Evolutionary conservation across 371 early-diverging fungal genomes (phyloP).

Genomic region (Mortierella sp.): DNA sequence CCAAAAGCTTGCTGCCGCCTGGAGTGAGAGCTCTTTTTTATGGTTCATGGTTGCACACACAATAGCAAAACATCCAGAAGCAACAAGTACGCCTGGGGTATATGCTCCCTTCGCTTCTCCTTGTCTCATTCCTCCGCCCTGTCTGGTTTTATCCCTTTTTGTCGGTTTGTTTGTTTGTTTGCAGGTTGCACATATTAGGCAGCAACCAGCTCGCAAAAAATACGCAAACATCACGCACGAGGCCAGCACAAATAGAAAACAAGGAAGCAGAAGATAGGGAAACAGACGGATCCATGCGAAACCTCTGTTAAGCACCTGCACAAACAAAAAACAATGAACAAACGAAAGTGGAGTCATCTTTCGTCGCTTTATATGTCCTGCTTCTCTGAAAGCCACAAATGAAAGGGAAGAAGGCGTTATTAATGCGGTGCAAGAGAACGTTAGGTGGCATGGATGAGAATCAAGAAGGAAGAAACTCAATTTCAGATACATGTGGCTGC

Average conservation of each 20-base stretch:
- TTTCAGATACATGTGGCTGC: neutral
- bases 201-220: neutral
- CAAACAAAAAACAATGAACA: conserved; percentile 4
- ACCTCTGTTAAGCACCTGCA: neutral
- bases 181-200: neutral
- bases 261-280: conserved; percentile 11
- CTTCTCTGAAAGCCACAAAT: neutral
- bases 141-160: neutral
- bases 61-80: neutral
- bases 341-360: neutral
- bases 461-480: neutral
- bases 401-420: neutral
- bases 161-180: conserved; percentile 1
- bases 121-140: neutral
- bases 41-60: conserved; percentile 3
- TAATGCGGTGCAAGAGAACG: neutral
- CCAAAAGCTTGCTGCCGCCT: neutral
- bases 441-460: neutral
- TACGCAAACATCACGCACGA: neutral
- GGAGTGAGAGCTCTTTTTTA: neutral
- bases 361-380: neutral
- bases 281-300: conserved; percentile 15
- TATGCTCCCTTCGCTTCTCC: neutral
- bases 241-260: neutral
- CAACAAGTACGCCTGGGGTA: neutral